Evolutionary conservation across 2,329 filamentous ascomycete genomes (phyloP), one percentile per base, ranked within the genome.

Genomic region (Chalara sp.): DNA sequence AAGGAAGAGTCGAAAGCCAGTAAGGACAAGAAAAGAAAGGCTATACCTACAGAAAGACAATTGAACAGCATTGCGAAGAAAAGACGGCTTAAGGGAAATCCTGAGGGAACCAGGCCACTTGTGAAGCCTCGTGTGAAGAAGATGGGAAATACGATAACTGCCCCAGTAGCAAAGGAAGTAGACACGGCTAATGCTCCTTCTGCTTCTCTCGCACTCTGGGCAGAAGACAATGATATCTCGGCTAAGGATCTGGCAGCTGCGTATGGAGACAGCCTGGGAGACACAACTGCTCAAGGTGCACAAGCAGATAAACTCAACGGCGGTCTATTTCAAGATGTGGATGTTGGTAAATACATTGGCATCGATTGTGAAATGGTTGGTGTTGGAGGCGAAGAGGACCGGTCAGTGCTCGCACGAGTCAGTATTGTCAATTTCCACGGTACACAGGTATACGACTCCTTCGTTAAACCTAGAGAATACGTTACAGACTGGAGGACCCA

Each of bases 331-430:
- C 67, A 72, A 29, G 80, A 76, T 5, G 70, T 86, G 35, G 80
- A 89, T 48, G 72, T 91, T 21, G 93, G 92, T 47, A 95, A 93
- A 75, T 99, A 95, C 67, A 72, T 99, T 41, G 87, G 88, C 21
- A 81, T 99, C 44, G 93, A 99, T 72, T 99, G 93, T 68, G 93
- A 99, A 71, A 99, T 99, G 93, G 93, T 99, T 30, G 93, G 92
- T 45, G 81, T 95, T 10, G 87, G 86, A 0, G 79, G 80, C 1
- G 81, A 81, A 47, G 79, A 81, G 28, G 76, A 84, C 56, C 79
- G 83, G 63, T 90, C 89, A 35, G 83, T 83, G 0, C 79, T 99
- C 43, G 93, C 93, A 1, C 81, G 93, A 44, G 89, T 92, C 50
- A 95, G 88, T 64, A 73, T 95, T 12, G 91, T 96, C 59, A 95